Conservation (phyloP, 768 basidiomycete genomes). For the Naganishia kalamii region DNA sequence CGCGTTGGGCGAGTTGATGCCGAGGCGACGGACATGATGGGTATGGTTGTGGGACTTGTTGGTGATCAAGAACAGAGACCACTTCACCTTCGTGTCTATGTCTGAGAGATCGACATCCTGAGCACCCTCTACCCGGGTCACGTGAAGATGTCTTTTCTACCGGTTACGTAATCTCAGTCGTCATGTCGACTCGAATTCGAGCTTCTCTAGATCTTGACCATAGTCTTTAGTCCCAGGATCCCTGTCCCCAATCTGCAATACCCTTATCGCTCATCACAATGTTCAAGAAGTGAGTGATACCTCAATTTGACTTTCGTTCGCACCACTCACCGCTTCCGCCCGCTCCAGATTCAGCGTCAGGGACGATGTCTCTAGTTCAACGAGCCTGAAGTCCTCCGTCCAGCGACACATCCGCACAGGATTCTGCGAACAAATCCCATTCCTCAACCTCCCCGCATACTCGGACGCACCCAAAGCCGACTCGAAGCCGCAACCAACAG, state of each 20-base stretch:
- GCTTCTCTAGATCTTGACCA: no score
- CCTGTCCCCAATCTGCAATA: no score
- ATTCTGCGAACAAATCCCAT: conserved; percentile 67
- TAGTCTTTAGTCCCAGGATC: no score
- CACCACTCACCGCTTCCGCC: conserved; percentile 2
- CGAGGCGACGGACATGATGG: conserved; percentile 1
- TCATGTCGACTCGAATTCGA: no score
- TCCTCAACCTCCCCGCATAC: conserved; percentile 41
- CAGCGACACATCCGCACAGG: conserved; percentile 78
- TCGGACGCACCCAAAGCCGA: conserved; percentile 49
- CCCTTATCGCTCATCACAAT: conserved; percentile 28
- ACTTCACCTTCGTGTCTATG: background rate
- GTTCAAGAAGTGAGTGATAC: conserved; percentile 46
- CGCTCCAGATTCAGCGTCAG: conserved; percentile 50
- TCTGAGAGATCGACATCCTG: background rate
- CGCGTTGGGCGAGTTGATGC: conserved; percentile 2
- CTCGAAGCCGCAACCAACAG: conserved; percentile 5
- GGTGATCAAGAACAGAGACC: background rate
- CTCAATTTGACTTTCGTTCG: background rate
- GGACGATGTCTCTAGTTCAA: conserved; percentile 79
- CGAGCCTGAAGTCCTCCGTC: conserved; percentile 85
- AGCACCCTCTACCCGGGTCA: no score
- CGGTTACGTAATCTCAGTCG: no score
- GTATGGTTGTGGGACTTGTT: background rate
- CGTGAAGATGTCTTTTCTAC: no score